These are phyloP conservation scores for Clonostachys byssicola DNA, from an alignment of 2,329 filamentous ascomycete species.

Conservation along the genomic window DNA sequence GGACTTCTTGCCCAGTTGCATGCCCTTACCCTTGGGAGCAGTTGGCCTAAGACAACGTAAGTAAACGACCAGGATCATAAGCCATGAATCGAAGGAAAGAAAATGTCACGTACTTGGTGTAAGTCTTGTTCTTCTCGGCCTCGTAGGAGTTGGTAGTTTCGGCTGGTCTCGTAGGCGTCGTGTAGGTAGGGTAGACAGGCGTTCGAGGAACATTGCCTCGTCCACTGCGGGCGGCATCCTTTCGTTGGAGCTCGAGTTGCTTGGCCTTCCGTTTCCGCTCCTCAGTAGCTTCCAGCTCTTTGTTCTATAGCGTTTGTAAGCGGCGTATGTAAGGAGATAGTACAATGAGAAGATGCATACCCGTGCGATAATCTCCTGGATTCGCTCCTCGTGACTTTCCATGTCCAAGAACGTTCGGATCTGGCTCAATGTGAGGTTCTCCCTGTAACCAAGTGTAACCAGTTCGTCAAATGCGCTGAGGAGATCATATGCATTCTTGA, in stretches of 20 bases:
- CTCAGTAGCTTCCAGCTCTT: constrained; percentile 95
- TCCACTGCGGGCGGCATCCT: constrained; percentile 80
- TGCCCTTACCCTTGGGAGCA: constrained; percentile 87
- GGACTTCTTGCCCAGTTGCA: constrained; percentile 98
- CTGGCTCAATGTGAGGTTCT: constrained; percentile 93
- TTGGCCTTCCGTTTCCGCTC: constrained; percentile 98
- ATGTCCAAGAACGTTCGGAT: constrained; percentile 99
- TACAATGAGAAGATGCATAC: constrained; percentile 41
- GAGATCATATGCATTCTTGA: constrained; percentile 92
- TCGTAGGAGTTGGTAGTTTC: constrained; percentile 93
- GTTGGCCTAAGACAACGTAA: constrained; percentile 33
- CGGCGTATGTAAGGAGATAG: not conserved
- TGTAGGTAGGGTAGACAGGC: constrained; percentile 86
- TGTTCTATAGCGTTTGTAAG: constrained; percentile 61
- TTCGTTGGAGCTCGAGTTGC: constrained; percentile 97
- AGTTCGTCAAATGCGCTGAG: constrained; percentile 97
- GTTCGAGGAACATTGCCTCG: constrained; percentile 65
- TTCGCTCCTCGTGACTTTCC: constrained; percentile 98
- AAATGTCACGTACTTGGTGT: constrained; percentile 62
- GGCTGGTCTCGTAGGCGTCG: constrained; percentile 68
- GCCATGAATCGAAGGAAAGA: not conserved
- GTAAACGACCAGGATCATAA: too few species aligned
- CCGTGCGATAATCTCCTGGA: constrained; percentile 94
- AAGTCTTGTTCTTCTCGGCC: constrained; percentile 93
- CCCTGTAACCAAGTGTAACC: constrained; percentile 90